Percentiles rank a stretch among this genome's conserved stretches.
phyloP scores from a whole-genome alignment of 345 rosid species.

The Alliaria petiolata region DNA sequence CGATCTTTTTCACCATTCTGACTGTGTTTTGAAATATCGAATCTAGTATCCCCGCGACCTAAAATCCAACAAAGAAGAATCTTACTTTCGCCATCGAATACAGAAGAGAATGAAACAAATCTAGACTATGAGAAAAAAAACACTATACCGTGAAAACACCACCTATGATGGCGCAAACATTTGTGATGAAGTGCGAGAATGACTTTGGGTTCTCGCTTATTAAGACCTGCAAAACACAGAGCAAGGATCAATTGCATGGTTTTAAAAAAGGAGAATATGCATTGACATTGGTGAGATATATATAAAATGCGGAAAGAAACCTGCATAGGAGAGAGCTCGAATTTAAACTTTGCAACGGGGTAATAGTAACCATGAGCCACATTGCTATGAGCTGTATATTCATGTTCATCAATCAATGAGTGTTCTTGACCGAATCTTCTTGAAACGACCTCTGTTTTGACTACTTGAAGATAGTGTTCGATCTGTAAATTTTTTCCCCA shows the following conservation, averaged over 20 bases:
- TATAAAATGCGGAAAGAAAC: slow-evolving; percentile 31
- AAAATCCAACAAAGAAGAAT: slow-evolving; percentile 17
- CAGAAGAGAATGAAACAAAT: not conserved
- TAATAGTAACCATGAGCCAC: slow-evolving; percentile 54
- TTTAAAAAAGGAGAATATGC: not conserved
- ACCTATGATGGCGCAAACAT: slow-evolving; percentile 92
- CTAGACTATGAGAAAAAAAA: not conserved
- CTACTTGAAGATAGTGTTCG: slow-evolving; percentile 90
- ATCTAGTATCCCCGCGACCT: slow-evolving; percentile 98
- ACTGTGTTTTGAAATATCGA: slow-evolving; percentile 70
- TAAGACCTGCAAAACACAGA: slow-evolving; percentile 52
- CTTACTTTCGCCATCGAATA: not conserved
- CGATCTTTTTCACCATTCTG: slow-evolving; percentile 76
- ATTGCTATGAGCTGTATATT: slow-evolving; percentile 94
- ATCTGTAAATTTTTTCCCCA: slow-evolving; percentile 49
- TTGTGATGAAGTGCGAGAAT: slow-evolving; percentile 93
- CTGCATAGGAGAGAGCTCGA: slow-evolving; percentile 99
- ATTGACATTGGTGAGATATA: not conserved
- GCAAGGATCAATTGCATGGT: not conserved
- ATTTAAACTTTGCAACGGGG: slow-evolving; percentile 82
- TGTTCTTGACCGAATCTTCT: slow-evolving; percentile 39
- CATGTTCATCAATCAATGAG: slow-evolving; percentile 66
- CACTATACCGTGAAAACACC: slow-evolving; percentile 90
- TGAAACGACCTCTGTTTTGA: slow-evolving; percentile 81
- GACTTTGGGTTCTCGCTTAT: slow-evolving; percentile 71